Evolutionary conservation across 2,329 filamentous ascomycete species (phyloP).

Genomic region (Fusarium sp.): DNA sequence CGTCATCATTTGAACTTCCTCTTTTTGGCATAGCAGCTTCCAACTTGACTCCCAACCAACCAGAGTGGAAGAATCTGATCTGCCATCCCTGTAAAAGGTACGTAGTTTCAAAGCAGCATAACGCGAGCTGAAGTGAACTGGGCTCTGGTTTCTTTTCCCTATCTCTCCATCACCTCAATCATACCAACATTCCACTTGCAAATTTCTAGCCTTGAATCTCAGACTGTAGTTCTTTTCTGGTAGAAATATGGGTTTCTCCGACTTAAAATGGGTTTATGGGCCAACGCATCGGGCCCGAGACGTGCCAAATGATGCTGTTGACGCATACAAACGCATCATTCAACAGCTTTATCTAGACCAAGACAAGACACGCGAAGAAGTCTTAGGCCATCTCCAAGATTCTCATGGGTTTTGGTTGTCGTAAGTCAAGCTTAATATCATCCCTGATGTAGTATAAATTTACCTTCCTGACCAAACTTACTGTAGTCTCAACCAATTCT

Average conservation of each 20-base stretch:
- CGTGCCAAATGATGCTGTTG: neutral
- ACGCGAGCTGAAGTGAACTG: neutral
- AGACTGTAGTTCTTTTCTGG: fast-evolving
- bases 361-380: fast-evolving
- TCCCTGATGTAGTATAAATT: neutral
- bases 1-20: neutral
- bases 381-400: fast-evolving
- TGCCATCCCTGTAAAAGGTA: neutral
- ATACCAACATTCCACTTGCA: fast-evolving
- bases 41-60: fast-evolving
- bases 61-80: fast-evolving
- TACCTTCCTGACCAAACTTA: neutral
- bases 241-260: fast-evolving
- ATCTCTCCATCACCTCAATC: too few relatives aligned
- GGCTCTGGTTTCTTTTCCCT: neutral
- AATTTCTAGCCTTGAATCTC: fast-evolving
- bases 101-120: fast-evolving
- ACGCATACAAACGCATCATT: neutral
- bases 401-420: fast-evolving
- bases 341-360: neutral
- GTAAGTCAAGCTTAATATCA: neutral
- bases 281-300: neutral
- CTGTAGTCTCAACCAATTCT: neutral
- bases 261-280: neutral
- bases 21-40: neutral